Conservation (phyloP, 228 moss, liverwort and hornwort species). For the Sphagnum fallax region DNA sequence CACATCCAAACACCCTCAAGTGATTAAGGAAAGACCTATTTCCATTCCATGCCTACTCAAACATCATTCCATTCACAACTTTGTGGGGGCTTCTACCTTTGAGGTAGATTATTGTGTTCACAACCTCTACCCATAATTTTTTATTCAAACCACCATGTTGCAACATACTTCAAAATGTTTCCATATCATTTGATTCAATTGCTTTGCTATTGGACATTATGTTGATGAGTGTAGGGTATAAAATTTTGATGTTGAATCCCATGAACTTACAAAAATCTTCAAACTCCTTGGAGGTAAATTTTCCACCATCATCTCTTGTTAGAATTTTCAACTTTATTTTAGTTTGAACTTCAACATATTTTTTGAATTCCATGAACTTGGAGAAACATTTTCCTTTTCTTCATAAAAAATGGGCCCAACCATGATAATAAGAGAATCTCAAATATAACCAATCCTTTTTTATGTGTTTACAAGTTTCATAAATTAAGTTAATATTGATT, state of each 20-base stretch:
- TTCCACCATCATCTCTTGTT: conserved; percentile 1
- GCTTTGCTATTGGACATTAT: conserved; percentile 10
- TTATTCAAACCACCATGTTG: neutral
- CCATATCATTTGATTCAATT: conserved; percentile 1
- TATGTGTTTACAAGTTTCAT: too few species aligned
- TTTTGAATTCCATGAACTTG: conserved; percentile 6
- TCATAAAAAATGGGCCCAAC: too few species aligned
- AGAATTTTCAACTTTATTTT: conserved; percentile 4
- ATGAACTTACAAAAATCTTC: neutral
- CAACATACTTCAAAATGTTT: conserved; percentile 1
- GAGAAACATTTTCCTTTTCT: conserved; percentile 4
- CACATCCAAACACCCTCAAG: neutral
- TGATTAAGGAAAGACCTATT: neutral
- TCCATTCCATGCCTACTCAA: neutral
- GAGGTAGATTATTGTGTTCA: conserved; percentile 1
- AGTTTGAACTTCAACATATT: conserved; percentile 5
- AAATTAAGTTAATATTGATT: too few species aligned
- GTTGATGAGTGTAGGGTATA: neutral
- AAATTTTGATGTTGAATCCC: conserved; percentile 5
- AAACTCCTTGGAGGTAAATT: conserved; percentile 4
- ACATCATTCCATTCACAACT: neutral
- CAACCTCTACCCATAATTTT: neutral
- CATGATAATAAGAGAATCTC: too few species aligned
- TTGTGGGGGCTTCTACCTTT: neutral
- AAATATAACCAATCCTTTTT: too few species aligned